These are phyloP conservation scores for Plasmodiophora brassicae DNA, from an alignment of 208 protist genomes.

Conservation along the genomic window DNA sequence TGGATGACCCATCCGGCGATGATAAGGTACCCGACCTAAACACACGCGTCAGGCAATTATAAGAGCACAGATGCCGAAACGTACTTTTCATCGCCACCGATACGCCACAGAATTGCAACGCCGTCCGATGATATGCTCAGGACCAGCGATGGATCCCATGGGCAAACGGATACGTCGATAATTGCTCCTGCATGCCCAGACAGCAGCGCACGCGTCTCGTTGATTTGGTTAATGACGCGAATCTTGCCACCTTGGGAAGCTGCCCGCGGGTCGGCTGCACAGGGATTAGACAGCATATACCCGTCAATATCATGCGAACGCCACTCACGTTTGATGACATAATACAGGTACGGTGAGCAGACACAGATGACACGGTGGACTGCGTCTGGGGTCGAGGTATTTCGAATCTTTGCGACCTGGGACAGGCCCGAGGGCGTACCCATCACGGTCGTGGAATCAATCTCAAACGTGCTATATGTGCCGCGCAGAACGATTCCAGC, in stretches of 20 bases:
- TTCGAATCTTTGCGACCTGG: background rate
- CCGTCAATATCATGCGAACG: background rate
- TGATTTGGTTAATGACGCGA: background rate
- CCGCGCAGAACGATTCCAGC: background rate
- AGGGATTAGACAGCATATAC: background rate
- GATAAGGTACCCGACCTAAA: background rate
- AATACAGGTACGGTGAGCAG: background rate
- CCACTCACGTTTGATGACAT: background rate
- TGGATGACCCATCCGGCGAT: too few species aligned
- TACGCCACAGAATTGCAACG: background rate
- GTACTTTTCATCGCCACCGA: background rate
- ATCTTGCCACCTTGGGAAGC: slow-evolving; percentile 11
- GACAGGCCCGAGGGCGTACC: background rate
- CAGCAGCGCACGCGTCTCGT: background rate
- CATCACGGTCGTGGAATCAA: background rate
- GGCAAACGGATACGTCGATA: background rate
- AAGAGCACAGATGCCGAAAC: background rate
- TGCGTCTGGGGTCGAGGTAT: background rate
- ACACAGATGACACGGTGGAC: background rate
- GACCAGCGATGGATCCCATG: slow-evolving; percentile 15
- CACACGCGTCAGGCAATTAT: too few species aligned
- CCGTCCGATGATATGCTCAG: background rate
- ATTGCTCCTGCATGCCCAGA: background rate
- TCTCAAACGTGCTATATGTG: background rate
- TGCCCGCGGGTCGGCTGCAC: background rate